These are phyloP conservation scores for Erucastrum elatum DNA, from an alignment of 345 rosid species.

Conservation along the genomic window DNA sequence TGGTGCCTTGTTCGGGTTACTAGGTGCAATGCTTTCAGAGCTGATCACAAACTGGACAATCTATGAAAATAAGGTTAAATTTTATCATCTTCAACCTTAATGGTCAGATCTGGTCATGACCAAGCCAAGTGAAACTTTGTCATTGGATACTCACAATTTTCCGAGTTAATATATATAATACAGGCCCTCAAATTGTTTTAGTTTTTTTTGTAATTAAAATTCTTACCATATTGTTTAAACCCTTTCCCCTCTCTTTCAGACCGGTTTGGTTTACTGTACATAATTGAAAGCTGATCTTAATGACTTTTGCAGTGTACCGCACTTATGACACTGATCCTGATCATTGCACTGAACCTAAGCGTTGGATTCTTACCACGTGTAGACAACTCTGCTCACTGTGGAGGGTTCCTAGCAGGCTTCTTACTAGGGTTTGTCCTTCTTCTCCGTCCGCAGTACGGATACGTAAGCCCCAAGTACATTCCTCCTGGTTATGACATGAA, in stretches of 20 bases:
- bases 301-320: slow-evolving; percentile 61
- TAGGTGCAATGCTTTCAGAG: slow-evolving; percentile 98
- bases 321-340: slow-evolving; percentile 56
- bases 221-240: neutral
- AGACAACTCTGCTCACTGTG: slow-evolving; percentile 90
- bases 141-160: neutral
- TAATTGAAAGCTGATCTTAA: neutral
- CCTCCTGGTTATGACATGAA: slow-evolving; percentile 65
- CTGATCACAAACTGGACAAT: slow-evolving; percentile 90
- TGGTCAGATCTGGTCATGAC: neutral
- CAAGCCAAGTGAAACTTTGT: neutral
- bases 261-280: neutral
- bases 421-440: slow-evolving; percentile 81
- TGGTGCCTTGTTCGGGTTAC: slow-evolving; percentile 88
- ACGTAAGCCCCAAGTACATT: slow-evolving; percentile 57
- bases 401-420: slow-evolving; percentile 81
- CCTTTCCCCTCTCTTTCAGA: no score
- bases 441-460: slow-evolving; percentile 90
- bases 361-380: slow-evolving; percentile 77
- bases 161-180: neutral
- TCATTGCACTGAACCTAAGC: slow-evolving; percentile 71
- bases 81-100: neutral
- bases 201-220: neutral
- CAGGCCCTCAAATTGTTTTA: neutral
- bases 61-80: slow-evolving; percentile 71